Conservation (phyloP, 768 basidiomycete species). For the Naematelia aurantialba region DNA sequence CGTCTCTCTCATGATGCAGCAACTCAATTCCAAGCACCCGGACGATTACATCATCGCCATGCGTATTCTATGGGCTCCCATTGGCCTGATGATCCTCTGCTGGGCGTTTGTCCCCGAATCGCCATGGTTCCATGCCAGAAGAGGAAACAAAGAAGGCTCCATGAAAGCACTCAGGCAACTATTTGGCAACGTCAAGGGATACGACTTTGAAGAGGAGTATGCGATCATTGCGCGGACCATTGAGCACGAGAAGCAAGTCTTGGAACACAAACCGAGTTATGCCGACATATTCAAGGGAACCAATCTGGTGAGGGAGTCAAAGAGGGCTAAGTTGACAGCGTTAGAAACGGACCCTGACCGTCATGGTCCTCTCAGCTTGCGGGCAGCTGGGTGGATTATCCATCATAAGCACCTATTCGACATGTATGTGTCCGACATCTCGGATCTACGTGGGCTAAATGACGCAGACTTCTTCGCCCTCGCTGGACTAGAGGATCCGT, state of each 20-base stretch:
- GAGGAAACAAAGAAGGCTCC: constrained; percentile 12
- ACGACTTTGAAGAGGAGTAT: constrained; percentile 20
- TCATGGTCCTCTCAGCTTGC: constrained; percentile 3
- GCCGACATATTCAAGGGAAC: constrained; percentile 9
- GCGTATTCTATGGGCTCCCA: constrained; percentile 6
- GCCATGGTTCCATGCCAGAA: constrained; percentile 14
- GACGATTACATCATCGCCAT: constrained; percentile 10
- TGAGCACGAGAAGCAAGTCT: constrained; percentile 5
- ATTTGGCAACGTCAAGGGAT: constrained; percentile 16
- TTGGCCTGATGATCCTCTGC: constrained; percentile 11
- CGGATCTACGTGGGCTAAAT: background rate
- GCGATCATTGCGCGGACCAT: constrained; percentile 11
- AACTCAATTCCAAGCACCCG: constrained; percentile 10
- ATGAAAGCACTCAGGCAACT: constrained; percentile 5
- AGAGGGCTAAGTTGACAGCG: background rate
- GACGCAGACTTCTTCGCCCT: constrained; percentile 16
- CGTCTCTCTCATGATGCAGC: constrained; percentile 12
- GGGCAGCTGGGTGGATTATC: constrained; percentile 3
- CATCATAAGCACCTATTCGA: constrained; percentile 13
- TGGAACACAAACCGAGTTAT: background rate
- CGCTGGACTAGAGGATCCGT: constrained; percentile 13
- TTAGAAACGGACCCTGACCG: constrained; percentile 12
- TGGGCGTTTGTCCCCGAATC: constrained; percentile 14
- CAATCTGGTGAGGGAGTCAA: constrained; percentile 5
- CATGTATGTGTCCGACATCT: constrained; percentile 6